A percentile compares a stretch with the other conserved stretches of the same genome.
Conservation (phyloP, 108 stramenopile species). For the Nannochloropsis granulata region DNA sequence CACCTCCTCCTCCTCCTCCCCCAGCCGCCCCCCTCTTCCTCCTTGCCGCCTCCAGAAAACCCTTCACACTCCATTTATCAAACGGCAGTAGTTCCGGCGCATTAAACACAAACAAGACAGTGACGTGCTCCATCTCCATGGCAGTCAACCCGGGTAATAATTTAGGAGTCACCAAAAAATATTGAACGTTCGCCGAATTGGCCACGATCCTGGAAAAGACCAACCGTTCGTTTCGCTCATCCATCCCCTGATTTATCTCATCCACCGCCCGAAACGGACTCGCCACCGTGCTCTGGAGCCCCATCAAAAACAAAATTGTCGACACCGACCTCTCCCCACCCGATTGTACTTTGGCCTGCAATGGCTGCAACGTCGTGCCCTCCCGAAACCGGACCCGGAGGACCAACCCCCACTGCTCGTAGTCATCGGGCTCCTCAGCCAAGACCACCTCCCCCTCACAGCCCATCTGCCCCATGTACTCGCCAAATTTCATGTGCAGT, state of each 20-base stretch:
- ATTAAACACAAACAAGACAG: constrained; percentile 74
- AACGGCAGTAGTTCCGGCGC: constrained; percentile 35
- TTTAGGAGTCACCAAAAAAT: constrained; percentile 96
- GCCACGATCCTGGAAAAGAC: constrained; percentile 80
- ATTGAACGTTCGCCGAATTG: constrained; percentile 69
- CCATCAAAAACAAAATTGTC: constrained; percentile 95
- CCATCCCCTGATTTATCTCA: constrained; percentile 91
- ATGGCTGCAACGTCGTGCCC: constrained; percentile 39
- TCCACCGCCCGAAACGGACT: constrained; percentile 93
- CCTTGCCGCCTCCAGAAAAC: background rate
- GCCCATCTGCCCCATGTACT: constrained; percentile 72
- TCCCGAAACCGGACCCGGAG: constrained; percentile 77
- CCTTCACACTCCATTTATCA: background rate
- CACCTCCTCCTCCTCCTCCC: too few relatives aligned
- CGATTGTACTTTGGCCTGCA: constrained; percentile 70
- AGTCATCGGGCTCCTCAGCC: constrained; percentile 4
- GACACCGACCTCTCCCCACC: constrained; percentile 87
- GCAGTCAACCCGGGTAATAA: constrained; percentile 77
- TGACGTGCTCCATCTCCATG: constrained; percentile 79
- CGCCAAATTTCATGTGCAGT: constrained; percentile 1
- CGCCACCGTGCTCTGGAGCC: constrained; percentile 48
- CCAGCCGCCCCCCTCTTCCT: too few relatives aligned
- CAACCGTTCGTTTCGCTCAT: constrained; percentile 81
- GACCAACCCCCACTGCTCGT: constrained; percentile 50
- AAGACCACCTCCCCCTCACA: constrained; percentile 45